Base-by-base conservation (phyloP, 805 yeast genomes). In the Naumovozyma baii region DNA sequence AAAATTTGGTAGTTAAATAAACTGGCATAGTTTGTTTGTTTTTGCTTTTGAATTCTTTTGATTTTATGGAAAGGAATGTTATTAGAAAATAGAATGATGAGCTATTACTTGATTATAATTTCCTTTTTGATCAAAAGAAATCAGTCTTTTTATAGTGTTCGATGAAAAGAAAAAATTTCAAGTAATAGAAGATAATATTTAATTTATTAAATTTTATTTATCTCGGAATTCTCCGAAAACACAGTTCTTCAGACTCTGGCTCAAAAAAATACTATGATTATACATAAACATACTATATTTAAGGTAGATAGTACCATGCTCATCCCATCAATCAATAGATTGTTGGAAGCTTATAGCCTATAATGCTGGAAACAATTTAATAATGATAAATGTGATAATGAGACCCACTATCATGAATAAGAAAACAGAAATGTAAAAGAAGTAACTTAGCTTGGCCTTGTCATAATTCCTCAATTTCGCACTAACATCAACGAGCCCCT, bases 321-420 rank as follows among this genome's bases (percentile, higher is more conserved):
- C n/a, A n/a, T n/a, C n/a, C n/a, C n/a, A n/a, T n/a, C n/a, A n/a
- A n/a, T n/a, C n/a, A n/a, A n/a, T n/a, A n/a, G n/a, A n/a, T n/a
- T n/a, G n/a, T n/a, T n/a, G n/a, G n/a, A n/a, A n/a, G n/a, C n/a
- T 22, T 10, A 22, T 22, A 10, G 26, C 10, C 26, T 41, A 49
- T 18, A 66, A 52, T 36, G 67, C 68, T 10, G 71, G 72, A 38
- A 67, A 61, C 7, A 66, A 38, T 33, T 59, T 57, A 8, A 67
- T 62, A 15, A 67, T 50, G 13, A 66, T 33, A 26, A 63, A 52
- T 3, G 66, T 63, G 1, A 64, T 22, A 1, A 65, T 12, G n/a
- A 62, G 42, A 2, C 66, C 63, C 4, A 53, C 33, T 37, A 67
- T 20, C 61, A 55, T 43, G 41, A 48, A 40, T 42, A 50, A 2